phyloP scores from a whole-genome alignment of 179 eudicot genomes.

The Corrigiola litoralis region DNA sequence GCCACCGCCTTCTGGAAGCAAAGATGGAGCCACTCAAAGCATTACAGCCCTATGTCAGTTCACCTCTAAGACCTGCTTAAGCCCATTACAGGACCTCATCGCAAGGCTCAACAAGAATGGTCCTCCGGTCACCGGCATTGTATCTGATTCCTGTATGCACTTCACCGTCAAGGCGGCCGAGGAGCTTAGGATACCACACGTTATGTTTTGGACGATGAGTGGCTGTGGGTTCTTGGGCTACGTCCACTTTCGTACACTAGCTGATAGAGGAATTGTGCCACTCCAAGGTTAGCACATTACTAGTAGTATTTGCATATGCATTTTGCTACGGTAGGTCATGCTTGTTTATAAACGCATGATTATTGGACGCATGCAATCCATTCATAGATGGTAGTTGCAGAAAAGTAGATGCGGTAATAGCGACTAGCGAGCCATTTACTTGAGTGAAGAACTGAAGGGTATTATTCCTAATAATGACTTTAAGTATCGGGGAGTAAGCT shows the following conservation, averaged over 20 bases:
- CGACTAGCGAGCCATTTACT: no score
- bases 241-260: slow-evolving; percentile 14
- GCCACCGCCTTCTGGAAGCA: not conserved
- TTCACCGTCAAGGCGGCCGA: slow-evolving; percentile 30
- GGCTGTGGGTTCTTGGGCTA: slow-evolving; percentile 33
- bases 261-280: slow-evolving; percentile 17
- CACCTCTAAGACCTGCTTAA: slow-evolving; percentile 5
- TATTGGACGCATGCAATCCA: no score
- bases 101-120: slow-evolving; percentile 12
- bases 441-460: no score
- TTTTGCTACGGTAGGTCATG: no score
- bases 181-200: slow-evolving; percentile 31
- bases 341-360: no score
- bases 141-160: slow-evolving; percentile 24
- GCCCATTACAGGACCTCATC: slow-evolving; percentile 25
- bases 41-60: slow-evolving; percentile 22
- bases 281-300: slow-evolving; percentile 16
- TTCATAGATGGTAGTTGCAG: no score
- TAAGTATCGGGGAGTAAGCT: no score
- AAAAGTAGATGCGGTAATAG: no score
- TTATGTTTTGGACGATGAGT: slow-evolving; percentile 31
- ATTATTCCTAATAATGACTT: no score
- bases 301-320: no score
- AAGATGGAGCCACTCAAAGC: slow-evolving; percentile 25
- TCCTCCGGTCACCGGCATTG: slow-evolving; percentile 32